Evolutionary conservation across 805 yeast species (phyloP), one percentile per base, ranked within the genome.

Genomic region (Lipomyces sp.): DNA sequence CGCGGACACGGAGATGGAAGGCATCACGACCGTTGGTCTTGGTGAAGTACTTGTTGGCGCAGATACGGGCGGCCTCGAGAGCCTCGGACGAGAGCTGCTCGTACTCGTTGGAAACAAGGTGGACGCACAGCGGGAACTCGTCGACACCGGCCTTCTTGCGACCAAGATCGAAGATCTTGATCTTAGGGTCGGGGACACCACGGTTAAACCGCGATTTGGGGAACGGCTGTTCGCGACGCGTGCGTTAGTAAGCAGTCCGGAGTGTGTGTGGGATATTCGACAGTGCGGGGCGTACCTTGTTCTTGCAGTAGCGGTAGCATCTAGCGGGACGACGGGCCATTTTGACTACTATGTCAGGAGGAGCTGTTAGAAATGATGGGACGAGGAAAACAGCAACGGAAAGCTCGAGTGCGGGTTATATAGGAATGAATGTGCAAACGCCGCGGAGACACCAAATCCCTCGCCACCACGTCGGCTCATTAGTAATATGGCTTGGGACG

Each of bases 241-340:
- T 14, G 28, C 19, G 29, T 26, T 26, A 26, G 29, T 5, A 31
- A 46, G 34, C 4, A 18, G 22, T 32, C 16, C 26, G 6, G 24
- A 21, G 14, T 3, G 18, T 40, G 14, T 19, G 29, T n/a, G 16
- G 26, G 32, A 19, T 8, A 4, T 26, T 4, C 8, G 33, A 7
- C 18, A 13, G 3, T 16, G 26, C 1, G n/a, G n/a, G 11, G 36
- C 38, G 10, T 40, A 48, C 55, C 55, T 93, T 93, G 95, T 93
- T 93, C 87, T 93, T 93, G 86, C 96, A 95, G 95, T 91, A 93
- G 83, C 98, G 89, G 96, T 93, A 93, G 83, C 98, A 93, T 85
- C 98, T 88, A 84, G 98, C 98, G 79, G 98, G 98, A 86, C 98
- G 91, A 82, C 98, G 89, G 78, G 98, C 97, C 98, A 91, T 91